Evolutionary conservation across 257 asterid genomes (phyloP).

Genomic region (Gynochthodes officinalis): DNA sequence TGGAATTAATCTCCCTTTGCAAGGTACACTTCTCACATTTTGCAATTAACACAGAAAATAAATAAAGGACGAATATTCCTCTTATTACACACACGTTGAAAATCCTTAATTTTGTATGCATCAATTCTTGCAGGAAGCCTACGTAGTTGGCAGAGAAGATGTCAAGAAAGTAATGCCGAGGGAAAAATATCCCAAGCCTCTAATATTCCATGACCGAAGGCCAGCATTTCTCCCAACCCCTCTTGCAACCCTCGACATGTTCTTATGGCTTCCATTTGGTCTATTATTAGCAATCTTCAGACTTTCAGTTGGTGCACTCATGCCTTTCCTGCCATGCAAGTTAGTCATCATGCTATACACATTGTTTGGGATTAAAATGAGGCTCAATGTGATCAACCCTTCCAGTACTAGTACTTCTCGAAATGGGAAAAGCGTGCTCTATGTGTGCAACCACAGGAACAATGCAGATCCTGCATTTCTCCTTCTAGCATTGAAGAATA

Average conservation of each 20-base stretch:
- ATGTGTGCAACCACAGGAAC: constrained; percentile 7
- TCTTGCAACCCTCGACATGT: constrained; percentile 35
- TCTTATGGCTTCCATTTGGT: constrained; percentile 56
- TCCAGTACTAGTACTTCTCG: not conserved
- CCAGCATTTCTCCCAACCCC: constrained; percentile 47
- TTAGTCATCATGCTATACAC: constrained; percentile 12
- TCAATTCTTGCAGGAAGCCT: not conserved
- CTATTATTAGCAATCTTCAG: constrained; percentile 30
- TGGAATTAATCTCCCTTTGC: constrained; percentile 58
- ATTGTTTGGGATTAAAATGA: constrained; percentile 24
- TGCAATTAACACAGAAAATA: not conserved
- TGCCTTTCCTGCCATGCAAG: constrained; percentile 25
- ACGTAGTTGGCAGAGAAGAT: constrained; percentile 5
- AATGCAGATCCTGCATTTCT: constrained; percentile 5
- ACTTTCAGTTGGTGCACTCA: constrained; percentile 11
- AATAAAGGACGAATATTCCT: too few species aligned
- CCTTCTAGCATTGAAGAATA: constrained; percentile 1
- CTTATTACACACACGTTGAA: not conserved
- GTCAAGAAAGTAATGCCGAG: constrained; percentile 19
- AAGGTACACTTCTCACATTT: constrained; percentile 44
- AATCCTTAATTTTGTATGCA: not conserved
- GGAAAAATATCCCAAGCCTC: constrained; percentile 40
- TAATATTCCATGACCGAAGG: constrained; percentile 61
- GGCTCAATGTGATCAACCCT: not conserved
- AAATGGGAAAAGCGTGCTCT: constrained; percentile 4